Base-by-base conservation (phyloP, 805 yeast genomes). In the Candida adriatica region DNA sequence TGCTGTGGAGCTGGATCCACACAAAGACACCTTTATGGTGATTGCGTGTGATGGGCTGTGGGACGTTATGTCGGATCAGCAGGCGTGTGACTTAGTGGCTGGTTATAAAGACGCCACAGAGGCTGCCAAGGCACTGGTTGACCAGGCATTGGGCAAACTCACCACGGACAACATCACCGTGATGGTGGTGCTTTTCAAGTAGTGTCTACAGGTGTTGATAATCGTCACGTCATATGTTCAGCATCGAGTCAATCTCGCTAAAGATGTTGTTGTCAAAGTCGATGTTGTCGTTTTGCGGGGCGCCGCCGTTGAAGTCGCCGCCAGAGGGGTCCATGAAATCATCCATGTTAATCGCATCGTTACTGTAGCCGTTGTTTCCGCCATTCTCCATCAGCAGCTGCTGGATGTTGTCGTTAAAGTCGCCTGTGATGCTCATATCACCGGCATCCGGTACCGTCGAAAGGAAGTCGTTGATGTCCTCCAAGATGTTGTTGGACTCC, bases 21-120 rank as follows among this genome's bases (percentile, higher is more conserved):
- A 56, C 1, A 64, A 61, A 8, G 96, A 88, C 54, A 81, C 81
- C 45, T 85, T 84, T 50, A 56, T 90, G 49, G 87, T 90, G 30
- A 61, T 90, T 37, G 97, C 96, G 0, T 92, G 97, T 56, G 98
- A 90, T 57, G 98, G 98, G 0, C 61, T 90, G 8, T 90, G 97
- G 97, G 98, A 90, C 55, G 96, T 90, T 5, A 70, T 88, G 31
- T 67, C 77, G 7, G 98, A 92, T 53, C 81, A 75, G 42, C 72
- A 73, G 34, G 97, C 97, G 0, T 83, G 92, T 35, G 79, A 79
- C 34, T 55, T 79, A 43, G 79, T 85, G 5, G 62, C 66, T 29
- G 66, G 68, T 24, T 60, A 72, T 9, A 34, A 48, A 7, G 75
- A 79, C 45, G 79, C 92, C 1, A 68, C 74, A 26, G 58, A 58